These are phyloP conservation scores for California macrophylla DNA, from an alignment of 441 rosid species.

Conservation along the genomic window DNA sequence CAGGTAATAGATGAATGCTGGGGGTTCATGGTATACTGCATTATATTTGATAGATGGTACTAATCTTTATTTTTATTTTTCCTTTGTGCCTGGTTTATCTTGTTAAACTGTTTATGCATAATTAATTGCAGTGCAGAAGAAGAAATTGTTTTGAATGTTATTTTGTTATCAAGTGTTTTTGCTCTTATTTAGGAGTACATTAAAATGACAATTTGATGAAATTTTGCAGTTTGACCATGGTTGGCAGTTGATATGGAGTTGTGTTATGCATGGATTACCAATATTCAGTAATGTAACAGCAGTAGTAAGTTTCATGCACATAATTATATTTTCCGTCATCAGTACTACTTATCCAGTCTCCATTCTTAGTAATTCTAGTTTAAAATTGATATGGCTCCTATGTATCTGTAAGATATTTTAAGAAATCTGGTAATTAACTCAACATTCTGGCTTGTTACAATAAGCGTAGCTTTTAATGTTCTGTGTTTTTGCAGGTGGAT, in stretches of 20 bases:
- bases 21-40: background rate
- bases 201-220: conserved; percentile 20
- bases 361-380: background rate
- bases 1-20: background rate
- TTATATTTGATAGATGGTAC: background rate
- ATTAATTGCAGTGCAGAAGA: background rate
- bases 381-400: background rate
- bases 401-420: background rate
- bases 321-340: background rate
- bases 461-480: conserved; percentile 8
- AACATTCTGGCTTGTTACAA: conserved; percentile 7
- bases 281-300: conserved; percentile 56
- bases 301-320: conserved; percentile 51
- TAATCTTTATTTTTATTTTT: background rate
- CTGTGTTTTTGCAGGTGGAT: conserved; percentile 57
- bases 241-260: conserved; percentile 79
- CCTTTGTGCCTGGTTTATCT: background rate
- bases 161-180: conserved; percentile 11
- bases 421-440: background rate
- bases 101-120: background rate
- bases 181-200: conserved; percentile 16
- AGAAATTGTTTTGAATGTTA: conserved; percentile 11
- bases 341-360: background rate
- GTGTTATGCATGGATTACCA: conserved; percentile 68
- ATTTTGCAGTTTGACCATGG: conserved; percentile 51